Evolutionary conservation across 108 stramenopile genomes (phyloP), one percentile per base, ranked within the genome.

Genomic region (Mediolabrus comicus): DNA sequence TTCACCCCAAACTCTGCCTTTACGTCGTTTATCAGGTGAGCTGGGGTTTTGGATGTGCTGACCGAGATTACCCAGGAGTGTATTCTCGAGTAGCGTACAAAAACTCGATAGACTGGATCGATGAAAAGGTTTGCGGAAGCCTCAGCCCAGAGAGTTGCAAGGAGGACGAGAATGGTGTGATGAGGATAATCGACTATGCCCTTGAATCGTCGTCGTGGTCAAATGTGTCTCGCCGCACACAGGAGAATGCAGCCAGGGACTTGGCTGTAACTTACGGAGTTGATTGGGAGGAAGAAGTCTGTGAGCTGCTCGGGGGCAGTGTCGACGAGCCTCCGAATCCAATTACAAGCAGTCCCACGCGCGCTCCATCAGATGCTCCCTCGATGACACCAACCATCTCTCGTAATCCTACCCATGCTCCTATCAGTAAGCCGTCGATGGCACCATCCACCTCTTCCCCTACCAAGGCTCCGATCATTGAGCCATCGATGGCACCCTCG

Each of bases 11-110:
- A 51, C 5, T 8, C 41, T 53, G n/a, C 25, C 9, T 6, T n/a
- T 49, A 41, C 14, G 22, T 39, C 34, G 24, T 54, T 30, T 14
- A n/a, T 4, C 31, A 70, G 58, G 28, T 67, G 67, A 46, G 67
- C 73, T 79, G 77, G 77, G 77, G 77, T 16, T 27, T 67, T 13
- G 77, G 77, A 34, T 79, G 77, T 67, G 77, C 68, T 14, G 0
- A n/a, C 2, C 12, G 56, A 3, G 6, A 56, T 1, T 79, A 67
- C 51, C 71, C 70, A 30, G 77, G 77, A 9, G 77, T 79, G 3
- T 72, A 79, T 19, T 65, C 79, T 26, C 51, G 84, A 56, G 57
- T 83, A 2, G 53, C 74, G 2, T n/a, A n/a, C n/a, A 43, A 43
- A 17, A n/a, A 43, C 12, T 30, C 62, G 27, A 70, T 67, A 13